Evolutionary conservation across 352 stramenopile genomes (phyloP).

Genomic region (Phytophthora pisi): DNA sequence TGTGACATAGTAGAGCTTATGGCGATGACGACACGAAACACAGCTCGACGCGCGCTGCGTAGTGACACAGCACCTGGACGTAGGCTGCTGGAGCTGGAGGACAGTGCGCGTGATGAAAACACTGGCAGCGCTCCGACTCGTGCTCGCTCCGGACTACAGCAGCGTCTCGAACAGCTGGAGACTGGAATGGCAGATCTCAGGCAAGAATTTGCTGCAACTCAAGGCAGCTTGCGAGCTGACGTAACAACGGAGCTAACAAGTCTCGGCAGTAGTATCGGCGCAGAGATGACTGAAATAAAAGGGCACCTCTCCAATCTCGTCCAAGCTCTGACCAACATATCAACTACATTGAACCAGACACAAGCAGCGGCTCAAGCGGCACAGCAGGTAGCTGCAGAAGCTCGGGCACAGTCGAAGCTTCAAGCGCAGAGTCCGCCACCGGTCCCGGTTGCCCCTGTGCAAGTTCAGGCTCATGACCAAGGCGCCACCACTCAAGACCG

Average conservation of each 20-base stretch:
- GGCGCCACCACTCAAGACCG: no score
- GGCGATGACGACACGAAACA: no score
- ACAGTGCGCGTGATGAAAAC: no score
- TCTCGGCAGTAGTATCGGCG: neutral
- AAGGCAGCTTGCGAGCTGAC: neutral
- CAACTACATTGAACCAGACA: neutral
- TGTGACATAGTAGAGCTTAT: no score
- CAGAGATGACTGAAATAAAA: no score
- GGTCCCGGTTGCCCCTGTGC: neutral
- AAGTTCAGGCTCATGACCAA: no score
- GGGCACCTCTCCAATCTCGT: slow-evolving; percentile 1
- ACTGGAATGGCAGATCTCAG: neutral
- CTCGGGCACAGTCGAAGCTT: neutral
- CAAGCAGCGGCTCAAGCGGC: neutral
- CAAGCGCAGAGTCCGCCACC: neutral
- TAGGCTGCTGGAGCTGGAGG: no score
- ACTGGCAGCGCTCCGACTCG: no score
- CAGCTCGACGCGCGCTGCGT: no score
- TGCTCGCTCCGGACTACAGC: no score
- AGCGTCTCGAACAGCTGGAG: neutral
- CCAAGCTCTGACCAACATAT: neutral
- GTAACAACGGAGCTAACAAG: slow-evolving; percentile 4
- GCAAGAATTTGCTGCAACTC: neutral
- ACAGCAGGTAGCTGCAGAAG: neutral
- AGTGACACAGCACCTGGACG: no score